Evolutionary conservation across 2,329 filamentous ascomycete genomes (phyloP).

Genomic region (Ophiostoma sp.): DNA sequence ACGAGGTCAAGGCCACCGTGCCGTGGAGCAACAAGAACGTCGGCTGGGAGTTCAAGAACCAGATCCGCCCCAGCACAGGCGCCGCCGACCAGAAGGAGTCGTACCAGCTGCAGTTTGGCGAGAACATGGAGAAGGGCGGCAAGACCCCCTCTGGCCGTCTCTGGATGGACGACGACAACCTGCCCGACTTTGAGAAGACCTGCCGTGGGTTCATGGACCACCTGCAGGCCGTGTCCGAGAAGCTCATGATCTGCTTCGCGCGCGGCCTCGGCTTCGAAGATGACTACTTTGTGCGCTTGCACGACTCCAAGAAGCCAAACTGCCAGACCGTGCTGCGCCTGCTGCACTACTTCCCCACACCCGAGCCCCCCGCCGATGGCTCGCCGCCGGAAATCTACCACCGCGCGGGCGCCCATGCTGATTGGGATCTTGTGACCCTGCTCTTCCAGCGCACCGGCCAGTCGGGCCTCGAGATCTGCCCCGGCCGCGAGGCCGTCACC

Average conservation of each 20-base stretch:
- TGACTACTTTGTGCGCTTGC: conserved; percentile 50
- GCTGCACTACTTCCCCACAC: conserved; percentile 27
- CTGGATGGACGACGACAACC: conserved; percentile 45
- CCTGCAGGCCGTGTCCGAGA: conserved; percentile 49
- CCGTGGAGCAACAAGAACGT: conserved; percentile 52
- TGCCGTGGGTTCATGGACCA: conserved; percentile 50
- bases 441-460: conserved; percentile 58
- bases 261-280: conserved; percentile 47
- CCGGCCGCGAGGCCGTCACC: conserved; percentile 55
- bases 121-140: conserved; percentile 43
- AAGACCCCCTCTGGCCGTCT: conserved; percentile 29
- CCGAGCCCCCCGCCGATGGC: conserved; percentile 32
- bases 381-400: conserved; percentile 43
- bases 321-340: conserved; percentile 47
- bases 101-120: conserved; percentile 57
- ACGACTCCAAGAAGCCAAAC: conserved; percentile 45
- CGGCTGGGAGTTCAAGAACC: conserved; percentile 56
- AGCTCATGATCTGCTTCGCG: conserved; percentile 54
- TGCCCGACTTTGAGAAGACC: conserved; percentile 44
- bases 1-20: conserved; percentile 47
- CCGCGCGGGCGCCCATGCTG: conserved; percentile 54
- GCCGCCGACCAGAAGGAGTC: conserved; percentile 55
- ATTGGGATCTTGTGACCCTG: conserved; percentile 59
- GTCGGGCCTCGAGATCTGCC: conserved; percentile 59
- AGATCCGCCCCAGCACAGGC: conserved; percentile 56